Evolutionary conservation across 495 filamentous ascomycete species (phyloP), one percentile per base, ranked within the genome.

Genomic region (Copromyces sp.): DNA sequence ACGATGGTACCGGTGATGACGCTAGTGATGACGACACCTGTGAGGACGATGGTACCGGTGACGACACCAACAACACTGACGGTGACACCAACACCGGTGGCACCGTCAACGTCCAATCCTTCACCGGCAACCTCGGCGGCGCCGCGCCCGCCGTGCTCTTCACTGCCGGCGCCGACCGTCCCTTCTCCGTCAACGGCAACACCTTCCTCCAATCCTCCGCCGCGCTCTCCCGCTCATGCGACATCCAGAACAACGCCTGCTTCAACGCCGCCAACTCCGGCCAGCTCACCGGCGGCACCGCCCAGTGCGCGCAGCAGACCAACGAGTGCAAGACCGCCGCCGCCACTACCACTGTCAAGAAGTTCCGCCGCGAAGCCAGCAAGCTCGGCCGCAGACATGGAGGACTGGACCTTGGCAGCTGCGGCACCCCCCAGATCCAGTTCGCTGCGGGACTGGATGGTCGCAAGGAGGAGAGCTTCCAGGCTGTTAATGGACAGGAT

Each of bases 201-300:
- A 85, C 84, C 14, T 89, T 89, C 78, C 78, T 82, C 14, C 85
- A 84, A 75, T 61, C 73, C n/a, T 84, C 78, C 44, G 86, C 85
- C 12, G 87, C 87, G 32, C 77, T 87, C 71, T 81, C 84, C 79
- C 83, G 87, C 20, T 87, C 84, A 2, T 89, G 86, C 80, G 80
- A 83, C 71, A 77, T 87, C 29, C 87, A 89, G 78, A 85, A 87
- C 82, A 89, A 87, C 79, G 82, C 82, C 17, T 89, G 87, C 81
- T 79, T 85, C 72, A 84, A 88, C 78, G 85, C 84, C 6, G 86
- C 83, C 74, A 88, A 89, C 82, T 73, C 81, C n/a, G 85, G 86
- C 24, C 73, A 79, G 70, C 69, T 84, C 73, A 39, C 69, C 32
- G 80, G 80, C 70, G 82, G 79, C 69, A 81, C 83, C 16, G 75